Evolutionary conservation across 2,329 filamentous ascomycete species (phyloP).

Genomic region (Colletotrichum caudatum): DNA sequence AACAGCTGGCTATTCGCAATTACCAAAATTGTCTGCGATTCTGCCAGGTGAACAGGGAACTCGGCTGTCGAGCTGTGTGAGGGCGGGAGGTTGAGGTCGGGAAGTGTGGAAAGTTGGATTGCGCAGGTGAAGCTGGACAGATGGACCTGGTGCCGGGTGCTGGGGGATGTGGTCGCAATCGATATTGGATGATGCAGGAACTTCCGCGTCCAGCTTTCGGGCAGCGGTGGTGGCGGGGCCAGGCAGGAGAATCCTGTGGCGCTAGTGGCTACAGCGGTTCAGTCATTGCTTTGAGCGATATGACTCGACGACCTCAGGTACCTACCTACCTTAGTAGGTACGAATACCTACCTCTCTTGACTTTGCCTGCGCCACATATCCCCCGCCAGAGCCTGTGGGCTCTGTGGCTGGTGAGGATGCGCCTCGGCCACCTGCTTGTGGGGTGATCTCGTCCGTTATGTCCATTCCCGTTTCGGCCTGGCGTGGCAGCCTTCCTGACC

Average conservation of each 20-base stretch:
- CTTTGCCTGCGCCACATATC: constrained; percentile 24
- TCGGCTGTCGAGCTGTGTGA: constrained; percentile 44
- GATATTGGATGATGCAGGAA: constrained; percentile 40
- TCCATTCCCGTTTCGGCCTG: constrained; percentile 12
- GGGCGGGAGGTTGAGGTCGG: constrained; percentile 29
- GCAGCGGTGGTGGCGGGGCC: constrained; percentile 33
- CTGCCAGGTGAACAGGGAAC: constrained; percentile 43
- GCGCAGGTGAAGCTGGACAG: constrained; percentile 38
- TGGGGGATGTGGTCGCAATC: constrained; percentile 37
- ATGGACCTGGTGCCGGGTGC: constrained; percentile 22
- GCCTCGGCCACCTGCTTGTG: constrained; percentile 9
- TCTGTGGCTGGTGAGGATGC: constrained; percentile 13
- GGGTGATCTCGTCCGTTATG: not conserved
- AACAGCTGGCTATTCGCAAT: constrained; percentile 24
- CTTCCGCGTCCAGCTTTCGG: constrained; percentile 30
- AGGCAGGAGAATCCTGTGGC: constrained; percentile 19
- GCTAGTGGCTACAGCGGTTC: constrained; percentile 28
- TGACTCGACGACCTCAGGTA: too few relatives aligned
- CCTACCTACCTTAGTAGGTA: too few relatives aligned
- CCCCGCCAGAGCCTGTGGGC: not conserved
- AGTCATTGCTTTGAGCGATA: constrained; percentile 17
- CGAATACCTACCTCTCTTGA: not conserved
- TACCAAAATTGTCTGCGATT: constrained; percentile 34
- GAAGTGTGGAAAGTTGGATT: constrained; percentile 22
- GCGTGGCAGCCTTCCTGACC: constrained; percentile 27